phyloP scores from a whole-genome alignment of 805 yeast species.

The Zygoascus ofunaensis region DNA sequence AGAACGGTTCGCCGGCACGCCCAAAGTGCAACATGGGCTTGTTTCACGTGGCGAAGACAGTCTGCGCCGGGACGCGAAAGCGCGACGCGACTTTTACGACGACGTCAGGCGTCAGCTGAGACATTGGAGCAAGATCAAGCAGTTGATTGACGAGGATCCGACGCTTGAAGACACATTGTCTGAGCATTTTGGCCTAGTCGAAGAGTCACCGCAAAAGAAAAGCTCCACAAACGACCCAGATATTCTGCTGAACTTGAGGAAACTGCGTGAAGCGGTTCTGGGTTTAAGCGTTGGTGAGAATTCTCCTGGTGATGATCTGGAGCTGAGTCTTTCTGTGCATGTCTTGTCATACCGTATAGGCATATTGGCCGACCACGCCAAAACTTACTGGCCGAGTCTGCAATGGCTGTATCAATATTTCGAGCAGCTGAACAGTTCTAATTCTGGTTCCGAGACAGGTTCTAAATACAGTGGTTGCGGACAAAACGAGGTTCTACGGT shows the following conservation, averaged over 20 bases:
- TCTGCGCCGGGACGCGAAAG: neutral
- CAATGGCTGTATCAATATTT: neutral
- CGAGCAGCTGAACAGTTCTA: too few species aligned
- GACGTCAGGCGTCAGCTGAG: neutral
- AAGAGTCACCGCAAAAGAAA: neutral
- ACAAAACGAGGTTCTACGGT: too few species aligned
- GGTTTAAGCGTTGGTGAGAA: too few species aligned
- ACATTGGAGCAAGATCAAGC: neutral
- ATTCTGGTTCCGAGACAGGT: too few species aligned
- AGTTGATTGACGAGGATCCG: neutral
- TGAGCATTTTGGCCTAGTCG: neutral
- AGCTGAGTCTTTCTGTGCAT: too few species aligned
- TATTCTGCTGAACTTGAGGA: neutral
- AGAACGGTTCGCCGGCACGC: neutral
- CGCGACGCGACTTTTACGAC: neutral
- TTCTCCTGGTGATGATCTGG: too few species aligned
- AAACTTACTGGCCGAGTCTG: neutral
- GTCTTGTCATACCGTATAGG: neutral
- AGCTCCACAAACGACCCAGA: neutral
- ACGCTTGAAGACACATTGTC: too few species aligned
- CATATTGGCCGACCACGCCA: neutral
- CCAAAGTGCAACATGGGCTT: neutral
- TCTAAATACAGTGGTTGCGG: too few species aligned
- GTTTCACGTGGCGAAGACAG: neutral
- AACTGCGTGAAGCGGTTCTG: conserved; percentile 3